A percentile compares a stretch with the other conserved stretches of the same genome.
These are phyloP conservation scores for Lentinula novae-zelandiae DNA, from an alignment of 1,284 basidiomycete species.

Conservation along the genomic window DNA sequence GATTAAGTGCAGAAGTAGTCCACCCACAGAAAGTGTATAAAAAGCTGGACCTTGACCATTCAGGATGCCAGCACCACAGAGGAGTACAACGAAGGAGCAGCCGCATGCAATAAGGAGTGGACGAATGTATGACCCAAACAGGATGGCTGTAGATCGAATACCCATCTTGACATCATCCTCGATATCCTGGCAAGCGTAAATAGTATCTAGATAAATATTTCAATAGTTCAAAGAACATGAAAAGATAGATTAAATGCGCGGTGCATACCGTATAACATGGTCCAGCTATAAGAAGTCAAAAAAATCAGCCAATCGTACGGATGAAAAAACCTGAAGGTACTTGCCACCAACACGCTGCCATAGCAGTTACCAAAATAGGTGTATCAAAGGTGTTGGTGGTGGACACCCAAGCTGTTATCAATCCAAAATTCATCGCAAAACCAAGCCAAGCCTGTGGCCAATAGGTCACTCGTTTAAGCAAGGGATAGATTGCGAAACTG, in stretches of 20 bases:
- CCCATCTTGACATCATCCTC: conserved; percentile 48
- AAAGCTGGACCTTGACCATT: conserved; percentile 49
- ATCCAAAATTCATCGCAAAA: conserved; percentile 51
- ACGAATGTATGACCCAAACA: conserved; percentile 53
- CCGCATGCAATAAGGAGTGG: conserved; percentile 52
- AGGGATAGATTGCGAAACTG: conserved; percentile 45
- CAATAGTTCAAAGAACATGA: background rate
- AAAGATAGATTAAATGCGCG: background rate
- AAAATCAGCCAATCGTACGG: background rate
- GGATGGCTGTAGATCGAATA: conserved; percentile 51
- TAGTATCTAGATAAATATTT: conserved; percentile 34
- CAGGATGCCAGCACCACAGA: conserved; percentile 44
- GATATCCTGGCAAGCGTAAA: conserved; percentile 58
- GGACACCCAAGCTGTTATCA: conserved; percentile 46
- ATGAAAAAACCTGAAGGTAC: conserved; percentile 16
- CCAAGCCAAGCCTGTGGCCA: conserved; percentile 82
- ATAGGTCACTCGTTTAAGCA: conserved; percentile 56
- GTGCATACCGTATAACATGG: conserved; percentile 57
- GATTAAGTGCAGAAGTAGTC: conserved; percentile 37
- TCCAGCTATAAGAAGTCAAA: conserved; percentile 45
- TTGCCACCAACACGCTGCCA: conserved; percentile 46
- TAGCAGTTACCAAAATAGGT: conserved; percentile 29
- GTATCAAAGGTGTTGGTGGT: conserved; percentile 34
- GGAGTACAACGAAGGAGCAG: conserved; percentile 42
- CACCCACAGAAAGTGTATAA: conserved; percentile 53